phyloP scores from a whole-genome alignment of 73 alveolate species.

The Symbiodinium natans region DNA sequence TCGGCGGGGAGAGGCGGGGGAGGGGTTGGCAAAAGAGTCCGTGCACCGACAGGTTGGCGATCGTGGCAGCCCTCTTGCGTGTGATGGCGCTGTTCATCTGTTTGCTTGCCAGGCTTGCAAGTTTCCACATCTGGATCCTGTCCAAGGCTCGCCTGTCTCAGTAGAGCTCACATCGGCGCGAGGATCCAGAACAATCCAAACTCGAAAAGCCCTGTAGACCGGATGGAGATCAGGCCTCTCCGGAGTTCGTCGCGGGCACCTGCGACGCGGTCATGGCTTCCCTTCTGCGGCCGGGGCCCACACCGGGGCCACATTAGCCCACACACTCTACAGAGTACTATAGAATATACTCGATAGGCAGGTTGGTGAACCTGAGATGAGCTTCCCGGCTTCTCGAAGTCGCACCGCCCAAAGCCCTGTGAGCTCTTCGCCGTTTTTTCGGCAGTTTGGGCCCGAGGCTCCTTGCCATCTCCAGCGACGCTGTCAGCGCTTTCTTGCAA shows the following conservation, averaged over 20 bases:
- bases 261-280: slow-evolving; percentile 17
- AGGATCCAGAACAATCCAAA: not conserved
- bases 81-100: no score
- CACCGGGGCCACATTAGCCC: no score
- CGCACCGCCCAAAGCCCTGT: not conserved
- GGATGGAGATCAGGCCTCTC: not conserved
- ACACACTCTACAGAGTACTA: no score
- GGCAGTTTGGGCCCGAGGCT: no score
- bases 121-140: slow-evolving; percentile 74
- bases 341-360: no score
- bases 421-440: no score
- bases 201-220: not conserved
- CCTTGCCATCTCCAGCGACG: slow-evolving; percentile 37
- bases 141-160: not conserved
- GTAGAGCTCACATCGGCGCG: not conserved
- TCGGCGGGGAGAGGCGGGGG: no score
- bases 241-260: slow-evolving; percentile 49
- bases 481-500: not conserved
- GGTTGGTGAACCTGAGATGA: no score
- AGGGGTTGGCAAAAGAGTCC: no score
- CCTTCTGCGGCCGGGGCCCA: slow-evolving; percentile 7
- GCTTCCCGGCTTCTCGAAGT: no score
- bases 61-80: no score
- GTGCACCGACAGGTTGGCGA: no score
- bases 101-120: slow-evolving; percentile 57